Conservation (phyloP, 2,329 filamentous ascomycete genomes). For the Nakataea oryzae region DNA sequence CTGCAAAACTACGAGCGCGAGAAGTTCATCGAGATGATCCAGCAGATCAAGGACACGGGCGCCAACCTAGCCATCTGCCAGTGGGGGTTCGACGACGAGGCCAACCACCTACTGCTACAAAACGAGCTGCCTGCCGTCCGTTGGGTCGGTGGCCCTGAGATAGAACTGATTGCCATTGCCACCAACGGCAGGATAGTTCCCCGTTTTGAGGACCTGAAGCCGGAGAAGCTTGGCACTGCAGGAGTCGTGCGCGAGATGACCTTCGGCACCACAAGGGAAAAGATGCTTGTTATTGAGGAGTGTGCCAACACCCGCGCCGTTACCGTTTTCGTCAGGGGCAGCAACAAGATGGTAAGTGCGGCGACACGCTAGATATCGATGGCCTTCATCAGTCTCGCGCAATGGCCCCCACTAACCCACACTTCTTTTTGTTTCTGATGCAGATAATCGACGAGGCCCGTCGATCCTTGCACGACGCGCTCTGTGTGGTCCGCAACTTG, state of each 20-base stretch:
- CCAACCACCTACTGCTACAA: slow-evolving; percentile 92
- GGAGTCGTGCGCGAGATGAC: slow-evolving; percentile 90
- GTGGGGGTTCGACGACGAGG: slow-evolving; percentile 99
- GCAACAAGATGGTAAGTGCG: slow-evolving; percentile 89
- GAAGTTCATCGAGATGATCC: slow-evolving; percentile 98
- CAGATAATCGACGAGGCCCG: slow-evolving; percentile 99
- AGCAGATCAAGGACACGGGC: slow-evolving; percentile 94
- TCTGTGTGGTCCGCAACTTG: slow-evolving; percentile 94
- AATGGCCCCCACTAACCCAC: not conserved
- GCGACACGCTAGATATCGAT: not conserved
- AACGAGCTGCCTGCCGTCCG: slow-evolving; percentile 91
- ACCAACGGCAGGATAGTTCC: slow-evolving; percentile 97
- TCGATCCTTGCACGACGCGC: slow-evolving; percentile 90
- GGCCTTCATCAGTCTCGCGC: too few species aligned
- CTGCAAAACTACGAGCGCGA: slow-evolving; percentile 89
- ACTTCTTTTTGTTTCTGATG: slow-evolving; percentile 3
- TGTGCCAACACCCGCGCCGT: slow-evolving; percentile 96
- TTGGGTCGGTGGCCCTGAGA: slow-evolving; percentile 97
- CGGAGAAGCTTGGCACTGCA: slow-evolving; percentile 83
- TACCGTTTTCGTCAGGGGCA: slow-evolving; percentile 90
- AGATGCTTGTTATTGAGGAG: slow-evolving; percentile 99
- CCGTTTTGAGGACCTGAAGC: slow-evolving; percentile 85
- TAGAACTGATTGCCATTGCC: slow-evolving; percentile 95
- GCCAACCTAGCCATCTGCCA: slow-evolving; percentile 98
- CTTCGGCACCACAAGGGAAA: slow-evolving; percentile 95